These are phyloP conservation scores for Colletotrichum acutatum DNA, from an alignment of 2,329 filamentous ascomycete species.

Conservation along the genomic window DNA sequence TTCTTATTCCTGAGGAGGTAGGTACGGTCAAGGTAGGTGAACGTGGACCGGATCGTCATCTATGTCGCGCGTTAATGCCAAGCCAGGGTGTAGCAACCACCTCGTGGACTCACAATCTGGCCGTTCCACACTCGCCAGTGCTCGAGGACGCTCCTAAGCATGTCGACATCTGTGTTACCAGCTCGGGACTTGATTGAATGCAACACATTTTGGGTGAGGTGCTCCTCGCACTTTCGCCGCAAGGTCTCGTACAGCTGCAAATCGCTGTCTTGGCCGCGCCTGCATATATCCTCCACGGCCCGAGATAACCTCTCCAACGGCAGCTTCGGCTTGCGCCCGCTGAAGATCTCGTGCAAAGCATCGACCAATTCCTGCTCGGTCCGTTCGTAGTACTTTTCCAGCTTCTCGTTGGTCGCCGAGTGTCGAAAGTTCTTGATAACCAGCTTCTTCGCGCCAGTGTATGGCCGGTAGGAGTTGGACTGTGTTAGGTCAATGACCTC, in stretches of 20 bases:
- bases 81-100: slow-evolving; percentile 14
- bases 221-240: slow-evolving; percentile 71
- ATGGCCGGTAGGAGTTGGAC: slow-evolving; percentile 71
- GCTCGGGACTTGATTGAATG: slow-evolving; percentile 62
- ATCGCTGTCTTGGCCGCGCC: slow-evolving; percentile 76
- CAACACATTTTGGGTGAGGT: slow-evolving; percentile 73
- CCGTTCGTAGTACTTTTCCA: slow-evolving; percentile 81
- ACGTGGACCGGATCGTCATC: slow-evolving; percentile 85
- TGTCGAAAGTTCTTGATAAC: slow-evolving; percentile 92
- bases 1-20: slow-evolving; percentile 83
- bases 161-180: slow-evolving; percentile 67
- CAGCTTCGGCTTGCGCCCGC: slow-evolving; percentile 67
- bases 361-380: slow-evolving; percentile 79
- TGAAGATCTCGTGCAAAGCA: slow-evolving; percentile 80
- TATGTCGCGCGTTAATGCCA: slow-evolving; percentile 53
- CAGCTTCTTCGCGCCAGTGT: slow-evolving; percentile 83
- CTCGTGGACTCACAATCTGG: slow-evolving; percentile 70
- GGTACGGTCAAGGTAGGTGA: slow-evolving; percentile 93
- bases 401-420: slow-evolving; percentile 66
- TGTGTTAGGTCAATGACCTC: slow-evolving; percentile 50
- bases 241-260: slow-evolving; percentile 71
- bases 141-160: slow-evolving; percentile 65
- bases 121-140: slow-evolving; percentile 83
- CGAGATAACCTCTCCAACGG: slow-evolving; percentile 92
- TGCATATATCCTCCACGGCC: slow-evolving; percentile 90